Evolutionary conservation across 1,284 basidiomycete genomes (phyloP).

Genomic region (Ganoderma leucocontextum): DNA sequence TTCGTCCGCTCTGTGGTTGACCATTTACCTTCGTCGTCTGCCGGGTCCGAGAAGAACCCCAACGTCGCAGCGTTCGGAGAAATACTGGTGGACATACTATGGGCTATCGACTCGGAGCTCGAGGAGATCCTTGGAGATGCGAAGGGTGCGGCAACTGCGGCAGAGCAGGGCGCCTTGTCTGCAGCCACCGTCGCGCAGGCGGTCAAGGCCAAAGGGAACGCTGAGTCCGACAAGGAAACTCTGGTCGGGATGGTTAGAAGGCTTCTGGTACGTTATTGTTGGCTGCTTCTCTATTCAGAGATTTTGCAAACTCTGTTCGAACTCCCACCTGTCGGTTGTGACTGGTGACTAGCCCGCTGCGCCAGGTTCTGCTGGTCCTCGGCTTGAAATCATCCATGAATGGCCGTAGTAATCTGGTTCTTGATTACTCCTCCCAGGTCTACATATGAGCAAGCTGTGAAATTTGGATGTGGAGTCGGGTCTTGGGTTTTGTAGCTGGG

Average conservation of each 20-base stretch:
- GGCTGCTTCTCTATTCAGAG: conserved; percentile 13
- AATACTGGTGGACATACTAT: conserved; percentile 77
- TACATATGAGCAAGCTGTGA: not conserved
- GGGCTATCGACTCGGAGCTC: conserved; percentile 78
- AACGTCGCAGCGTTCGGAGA: conserved; percentile 64
- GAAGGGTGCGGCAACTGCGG: conserved; percentile 48
- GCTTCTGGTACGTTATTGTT: conserved; percentile 63
- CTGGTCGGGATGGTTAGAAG: conserved; percentile 66
- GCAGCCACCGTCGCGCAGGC: conserved; percentile 45
- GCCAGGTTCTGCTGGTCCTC: not conserved
- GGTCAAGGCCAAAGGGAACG: conserved; percentile 56
- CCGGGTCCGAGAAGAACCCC: conserved; percentile 47
- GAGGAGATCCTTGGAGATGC: conserved; percentile 73
- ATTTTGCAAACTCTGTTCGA: not conserved
- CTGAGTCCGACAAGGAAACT: conserved; percentile 67
- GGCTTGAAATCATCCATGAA: not conserved
- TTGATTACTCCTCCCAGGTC: not conserved
- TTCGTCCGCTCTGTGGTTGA: conserved; percentile 71
- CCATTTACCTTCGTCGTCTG: conserved; percentile 70
- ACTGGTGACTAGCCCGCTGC: too few relatives aligned
- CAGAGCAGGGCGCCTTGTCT: conserved; percentile 36
- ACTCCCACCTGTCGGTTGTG: not conserved
- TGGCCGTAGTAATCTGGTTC: too few relatives aligned
- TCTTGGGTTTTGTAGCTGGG: not conserved
- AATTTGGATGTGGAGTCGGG: not conserved